phyloP scores from a whole-genome alignment of 2,329 filamentous ascomycete genomes.

The Cryphonectria parasitica region DNA sequence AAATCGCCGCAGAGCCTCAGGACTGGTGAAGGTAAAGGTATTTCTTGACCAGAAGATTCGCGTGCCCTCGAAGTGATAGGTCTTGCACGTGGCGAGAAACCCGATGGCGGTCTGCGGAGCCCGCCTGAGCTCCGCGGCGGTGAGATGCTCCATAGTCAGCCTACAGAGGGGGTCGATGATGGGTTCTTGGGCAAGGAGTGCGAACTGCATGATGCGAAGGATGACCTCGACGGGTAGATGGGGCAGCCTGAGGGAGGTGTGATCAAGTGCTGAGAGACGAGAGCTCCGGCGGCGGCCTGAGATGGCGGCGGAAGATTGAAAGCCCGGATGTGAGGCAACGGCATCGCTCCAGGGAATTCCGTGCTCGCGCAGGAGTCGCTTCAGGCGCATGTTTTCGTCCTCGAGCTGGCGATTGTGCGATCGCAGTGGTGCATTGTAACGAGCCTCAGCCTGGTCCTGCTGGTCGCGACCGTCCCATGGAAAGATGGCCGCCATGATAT shows the following conservation, averaged over 20 bases:
- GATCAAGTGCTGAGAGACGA: slow-evolving; percentile 35
- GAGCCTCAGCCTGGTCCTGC: slow-evolving; percentile 52
- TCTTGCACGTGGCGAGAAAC: slow-evolving; percentile 56
- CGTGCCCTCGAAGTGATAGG: slow-evolving; percentile 53
- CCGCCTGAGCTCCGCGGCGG: slow-evolving; percentile 47
- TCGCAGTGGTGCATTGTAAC: slow-evolving; percentile 54
- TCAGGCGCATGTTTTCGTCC: slow-evolving; percentile 55
- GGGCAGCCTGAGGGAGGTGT: slow-evolving; percentile 37
- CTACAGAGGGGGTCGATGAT: slow-evolving; percentile 59
- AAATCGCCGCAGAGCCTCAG: slow-evolving; percentile 53
- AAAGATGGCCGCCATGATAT: slow-evolving; percentile 24
- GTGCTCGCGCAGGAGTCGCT: slow-evolving; percentile 56
- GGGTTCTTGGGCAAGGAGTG: slow-evolving; percentile 51
- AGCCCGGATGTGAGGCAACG: slow-evolving; percentile 39
- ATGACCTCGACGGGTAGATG: slow-evolving; percentile 57
- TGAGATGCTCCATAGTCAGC: slow-evolving; percentile 47
- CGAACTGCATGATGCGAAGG: slow-evolving; percentile 55
- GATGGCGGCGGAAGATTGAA: slow-evolving; percentile 36
- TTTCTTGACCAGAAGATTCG: slow-evolving; percentile 57
- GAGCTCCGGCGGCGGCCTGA: slow-evolving; percentile 34
- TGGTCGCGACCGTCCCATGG: slow-evolving; percentile 58
- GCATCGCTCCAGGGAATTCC: slow-evolving; percentile 54
- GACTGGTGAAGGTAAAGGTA: slow-evolving; percentile 58
- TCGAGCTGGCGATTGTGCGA: slow-evolving; percentile 48
- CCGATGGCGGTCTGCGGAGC: slow-evolving; percentile 56